Conservation (phyloP, 2,329 filamentous ascomycete genomes). For the Sarocladiaceae sp. region DNA sequence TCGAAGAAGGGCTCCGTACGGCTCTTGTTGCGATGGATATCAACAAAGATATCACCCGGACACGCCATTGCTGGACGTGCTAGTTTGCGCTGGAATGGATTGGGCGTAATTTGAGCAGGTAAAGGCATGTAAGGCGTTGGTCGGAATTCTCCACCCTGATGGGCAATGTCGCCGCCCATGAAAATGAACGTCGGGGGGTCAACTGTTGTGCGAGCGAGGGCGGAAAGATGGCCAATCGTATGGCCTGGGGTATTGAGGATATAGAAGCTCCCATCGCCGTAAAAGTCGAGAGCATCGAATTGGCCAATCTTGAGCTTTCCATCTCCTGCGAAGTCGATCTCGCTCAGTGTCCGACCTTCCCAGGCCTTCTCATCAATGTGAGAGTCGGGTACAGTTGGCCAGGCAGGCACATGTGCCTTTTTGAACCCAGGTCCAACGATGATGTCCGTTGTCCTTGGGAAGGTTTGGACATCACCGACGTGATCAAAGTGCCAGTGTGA, state of each 20-base stretch:
- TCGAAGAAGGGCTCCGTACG: background rate
- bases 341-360: slow-evolving; percentile 28
- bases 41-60: background rate
- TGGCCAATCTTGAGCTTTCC: slow-evolving; percentile 26
- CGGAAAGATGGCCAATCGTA: slow-evolving; percentile 35
- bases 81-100: background rate
- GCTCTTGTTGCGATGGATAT: background rate
- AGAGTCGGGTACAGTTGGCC: background rate
- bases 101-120: slow-evolving; percentile 22
- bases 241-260: slow-evolving; percentile 37
- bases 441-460: background rate
- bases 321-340: slow-evolving; percentile 21
- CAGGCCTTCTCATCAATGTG: slow-evolving; percentile 33
- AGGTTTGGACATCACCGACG: background rate
- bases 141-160: slow-evolving; percentile 32
- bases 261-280: slow-evolving; percentile 37
- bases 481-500: slow-evolving; percentile 3
- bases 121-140: slow-evolving; percentile 29
- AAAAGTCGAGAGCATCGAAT: slow-evolving; percentile 36
- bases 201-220: slow-evolving; percentile 31
- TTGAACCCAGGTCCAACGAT: slow-evolving; percentile 3
- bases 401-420: background rate
- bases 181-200: slow-evolving; percentile 32
- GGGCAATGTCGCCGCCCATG: slow-evolving; percentile 38
- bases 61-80: background rate